Conservation (phyloP, 331 rosid species). For the Malus hybrid region DNA sequence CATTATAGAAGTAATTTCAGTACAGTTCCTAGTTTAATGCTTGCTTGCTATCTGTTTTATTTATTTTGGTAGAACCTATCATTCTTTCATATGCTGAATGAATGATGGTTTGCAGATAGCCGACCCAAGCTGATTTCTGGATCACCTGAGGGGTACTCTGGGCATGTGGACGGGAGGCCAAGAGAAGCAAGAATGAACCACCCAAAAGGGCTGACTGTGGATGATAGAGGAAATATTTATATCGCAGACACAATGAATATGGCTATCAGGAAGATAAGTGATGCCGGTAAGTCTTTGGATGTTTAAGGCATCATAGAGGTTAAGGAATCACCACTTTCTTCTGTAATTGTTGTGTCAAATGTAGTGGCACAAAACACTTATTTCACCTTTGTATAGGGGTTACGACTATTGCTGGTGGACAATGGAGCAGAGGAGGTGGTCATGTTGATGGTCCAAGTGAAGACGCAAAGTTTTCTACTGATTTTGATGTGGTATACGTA, state of each 20-base stretch:
- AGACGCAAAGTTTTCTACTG: constrained; percentile 87
- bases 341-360: neutral
- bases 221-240: constrained; percentile 80
- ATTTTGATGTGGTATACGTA: constrained; percentile 72
- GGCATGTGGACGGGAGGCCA: constrained; percentile 84
- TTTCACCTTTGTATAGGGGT: constrained; percentile 49
- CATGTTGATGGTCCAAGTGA: constrained; percentile 99
- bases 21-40: constrained; percentile 4
- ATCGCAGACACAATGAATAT: constrained; percentile 92
- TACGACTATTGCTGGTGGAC: constrained; percentile 98
- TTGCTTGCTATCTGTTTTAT: neutral
- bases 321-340: constrained; percentile 3
- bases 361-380: neutral
- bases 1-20: neutral
- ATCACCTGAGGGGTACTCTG: constrained; percentile 85
- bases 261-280: constrained; percentile 93
- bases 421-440: constrained; percentile 66
- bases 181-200: constrained; percentile 94
- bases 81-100: constrained; percentile 12
- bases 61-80: neutral
- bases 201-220: constrained; percentile 83
- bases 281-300: constrained; percentile 44
- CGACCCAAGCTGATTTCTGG: constrained; percentile 83
- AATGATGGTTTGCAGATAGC: constrained; percentile 42
- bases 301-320: neutral